Base-by-base conservation (phyloP, 129 eudicot species). In the Oenanthe sinensis region DNA sequence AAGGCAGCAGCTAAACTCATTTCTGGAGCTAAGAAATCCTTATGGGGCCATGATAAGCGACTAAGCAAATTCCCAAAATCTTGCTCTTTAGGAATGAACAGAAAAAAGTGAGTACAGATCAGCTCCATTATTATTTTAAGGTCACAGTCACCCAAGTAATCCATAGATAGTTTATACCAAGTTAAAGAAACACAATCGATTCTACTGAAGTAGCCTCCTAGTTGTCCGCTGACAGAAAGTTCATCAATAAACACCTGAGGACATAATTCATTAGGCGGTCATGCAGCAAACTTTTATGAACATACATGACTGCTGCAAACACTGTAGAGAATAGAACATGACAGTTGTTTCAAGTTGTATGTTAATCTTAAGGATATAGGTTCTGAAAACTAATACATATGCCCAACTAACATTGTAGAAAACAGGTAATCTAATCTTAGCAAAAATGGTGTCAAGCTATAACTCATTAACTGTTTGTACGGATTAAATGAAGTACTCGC, bases 231-330 rank as follows among this genome's bases (percentile, higher is more conserved):
- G 47, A 83, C 79, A 80, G 82, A 77, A 70, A 93, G 86, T 87
- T 93, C 97, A 46, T 93, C 97, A 49, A 89, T 43, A 81, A 89
- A 69, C 74, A 93, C 97, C 98, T 93, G 86, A 22, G 75, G 30
- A 86, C 77, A 72, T 44, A 72, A 5, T 39, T 44, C 20, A 70
- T 70, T 70, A 39, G 42, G 75, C 26, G 19, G 14, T 13, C 3
- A 47, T 36, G 45, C 28, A 37, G n/a, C 26, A 70, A 39, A 70
- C 24, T 70, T 70, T 46, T 70, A 28, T 67, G 72, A 33, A 67
- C 39, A 67, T 67, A 67, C 43, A 67, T 30, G 42, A 67, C 42
- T 67, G 72, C 43, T 30, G 10, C 39, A 67, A 40, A 28, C 13
- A 67, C 43, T 11, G 19, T 67, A 67, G 39, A 30, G 30, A 67